Conservation (phyloP, 495 filamentous ascomycete species). For the Neurospora sp. region DNA sequence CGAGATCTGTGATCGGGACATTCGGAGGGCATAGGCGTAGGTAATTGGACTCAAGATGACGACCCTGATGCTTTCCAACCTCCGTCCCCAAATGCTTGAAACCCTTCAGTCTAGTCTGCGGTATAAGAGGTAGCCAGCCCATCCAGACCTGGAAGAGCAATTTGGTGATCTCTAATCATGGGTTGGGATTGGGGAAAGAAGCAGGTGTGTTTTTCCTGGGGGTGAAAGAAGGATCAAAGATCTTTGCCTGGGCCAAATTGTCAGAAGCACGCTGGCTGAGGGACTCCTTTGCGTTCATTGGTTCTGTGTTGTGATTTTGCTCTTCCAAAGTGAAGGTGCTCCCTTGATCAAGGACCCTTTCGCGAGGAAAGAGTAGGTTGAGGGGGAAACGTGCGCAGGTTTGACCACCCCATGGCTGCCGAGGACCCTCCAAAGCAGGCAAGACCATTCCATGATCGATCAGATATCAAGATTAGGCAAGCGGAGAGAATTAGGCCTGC, state of each 20-base stretch:
- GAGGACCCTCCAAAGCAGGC: neutral
- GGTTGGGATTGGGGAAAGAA: neutral
- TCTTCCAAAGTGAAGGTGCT: neutral
- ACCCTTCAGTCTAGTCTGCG: neutral
- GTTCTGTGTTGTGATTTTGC: neutral
- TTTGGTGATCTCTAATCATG: neutral
- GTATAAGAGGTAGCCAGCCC: neutral
- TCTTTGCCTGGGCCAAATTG: neutral
- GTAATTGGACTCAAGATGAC: neutral
- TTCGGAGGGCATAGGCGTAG: neutral
- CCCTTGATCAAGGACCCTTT: neutral
- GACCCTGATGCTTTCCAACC: neutral
- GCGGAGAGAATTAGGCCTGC: neutral
- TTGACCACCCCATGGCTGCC: neutral
- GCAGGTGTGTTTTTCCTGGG: neutral
- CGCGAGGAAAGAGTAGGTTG: neutral
- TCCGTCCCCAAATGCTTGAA: neutral
- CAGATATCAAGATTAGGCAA: neutral
- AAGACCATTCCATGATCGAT: neutral
- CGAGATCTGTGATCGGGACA: neutral
- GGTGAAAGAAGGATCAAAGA: neutral
- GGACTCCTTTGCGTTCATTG: neutral
- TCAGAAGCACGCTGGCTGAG: neutral
- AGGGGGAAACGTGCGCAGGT: neutral
- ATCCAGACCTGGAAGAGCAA: neutral